Evolutionary conservation across 2,329 filamentous ascomycete species (phyloP), one percentile per base, ranked within the genome.

Genomic region (Microcera coccophila): DNA sequence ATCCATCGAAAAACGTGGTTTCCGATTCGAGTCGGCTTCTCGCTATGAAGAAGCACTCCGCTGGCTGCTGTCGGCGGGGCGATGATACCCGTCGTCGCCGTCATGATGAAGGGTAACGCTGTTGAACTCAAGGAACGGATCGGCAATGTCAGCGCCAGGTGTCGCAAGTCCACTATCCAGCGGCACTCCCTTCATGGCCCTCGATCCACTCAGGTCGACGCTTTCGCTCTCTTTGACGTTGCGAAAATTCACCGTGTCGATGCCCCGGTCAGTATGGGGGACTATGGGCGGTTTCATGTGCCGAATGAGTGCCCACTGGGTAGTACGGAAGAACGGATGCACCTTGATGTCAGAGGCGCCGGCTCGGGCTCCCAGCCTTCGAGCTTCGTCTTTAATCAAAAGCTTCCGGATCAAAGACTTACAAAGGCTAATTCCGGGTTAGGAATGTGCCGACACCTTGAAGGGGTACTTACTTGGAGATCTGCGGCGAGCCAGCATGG

Each of bases 51-150:
- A 32, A 15, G 11, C 7, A 8, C 29, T 32, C 29, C 15, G 29
- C 8, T 32, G 11, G 7, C 29, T 32, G 12, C 7, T 32, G 15
- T 32, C 29, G 15, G 5, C 9, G 12, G 9, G 29, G 22, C 12
- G n/a, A n/a, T n/a, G n/a, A 28, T 28, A 52, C 43, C 82, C 73
- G 38, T 90, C 87, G 55, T 96, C 91, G 14, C 90, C 93, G 43
- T 97, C 93, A 62, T 98, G 93, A 66, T 97, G 91, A 48, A 98
- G 74, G 38, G 93, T 98, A 32, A 98, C 90, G 62, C 89, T 95
- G 74, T 97, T 98, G 69, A 98, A 98, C 66, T 97, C 93, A 67
- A 96, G 88, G 62, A 98, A 98, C 2, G 93, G 93, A 75, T 98
- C 93, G 3, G 80, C 75, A 28, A 84, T 63, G 62, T 96, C 91